phyloP scores from a whole-genome alignment of 768 basidiomycete species.

The Hortiboletus flavorubellus region DNA sequence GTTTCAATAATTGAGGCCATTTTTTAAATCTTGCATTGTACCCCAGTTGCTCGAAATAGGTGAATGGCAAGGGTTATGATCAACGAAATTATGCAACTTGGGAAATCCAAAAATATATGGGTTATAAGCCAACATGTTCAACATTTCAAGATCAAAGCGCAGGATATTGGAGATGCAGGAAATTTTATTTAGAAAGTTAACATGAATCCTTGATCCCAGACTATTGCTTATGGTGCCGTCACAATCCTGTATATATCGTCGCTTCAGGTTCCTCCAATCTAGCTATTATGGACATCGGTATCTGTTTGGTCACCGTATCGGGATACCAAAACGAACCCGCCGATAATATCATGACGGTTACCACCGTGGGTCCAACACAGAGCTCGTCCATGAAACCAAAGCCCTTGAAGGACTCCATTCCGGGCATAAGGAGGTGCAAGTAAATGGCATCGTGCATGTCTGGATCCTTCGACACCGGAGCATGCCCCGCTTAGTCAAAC shows the following conservation, averaged over 20 bases:
- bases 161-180: too few relatives aligned
- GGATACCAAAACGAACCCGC: not conserved
- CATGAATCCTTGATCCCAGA: not conserved
- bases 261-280: not conserved
- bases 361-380: not conserved
- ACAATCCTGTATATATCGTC: not conserved
- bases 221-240: slow-evolving; percentile 5
- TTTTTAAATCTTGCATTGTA: too few relatives aligned
- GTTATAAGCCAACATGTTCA: too few relatives aligned
- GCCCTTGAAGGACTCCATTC: not conserved
- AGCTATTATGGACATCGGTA: not conserved
- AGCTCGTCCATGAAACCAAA: slow-evolving; percentile 5
- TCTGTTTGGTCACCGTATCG: not conserved
- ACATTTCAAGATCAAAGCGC: too few relatives aligned
- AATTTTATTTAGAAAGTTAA: too few relatives aligned
- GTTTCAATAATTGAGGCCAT: too few relatives aligned
- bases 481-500: not conserved
- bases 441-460: not conserved
- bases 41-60: too few relatives aligned
- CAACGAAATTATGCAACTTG: too few relatives aligned
- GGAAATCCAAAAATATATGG: too few relatives aligned
- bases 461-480: not conserved
- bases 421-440: slow-evolving; percentile 3
- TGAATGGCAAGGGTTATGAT: too few relatives aligned
- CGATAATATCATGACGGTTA: not conserved